phyloP scores from a whole-genome alignment of 2,329 filamentous ascomycete genomes.

The Trichoderma sp. region DNA sequence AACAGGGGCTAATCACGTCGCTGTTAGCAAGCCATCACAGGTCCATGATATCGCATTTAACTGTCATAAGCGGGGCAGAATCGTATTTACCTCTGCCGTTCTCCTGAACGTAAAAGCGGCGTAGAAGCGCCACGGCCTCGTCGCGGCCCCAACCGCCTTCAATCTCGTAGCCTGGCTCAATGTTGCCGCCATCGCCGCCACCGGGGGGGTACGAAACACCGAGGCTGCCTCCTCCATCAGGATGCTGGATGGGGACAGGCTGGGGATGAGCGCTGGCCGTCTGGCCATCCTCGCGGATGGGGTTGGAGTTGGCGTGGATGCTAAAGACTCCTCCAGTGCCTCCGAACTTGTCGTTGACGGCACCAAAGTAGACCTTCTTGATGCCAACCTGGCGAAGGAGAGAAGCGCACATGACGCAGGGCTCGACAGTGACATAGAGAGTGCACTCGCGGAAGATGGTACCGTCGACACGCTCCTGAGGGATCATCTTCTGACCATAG shows the following conservation, averaged over 20 bases:
- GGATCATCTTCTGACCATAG: constrained; percentile 62
- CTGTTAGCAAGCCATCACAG: constrained; percentile 30
- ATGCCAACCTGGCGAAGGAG: constrained; percentile 86
- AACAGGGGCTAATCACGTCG: constrained; percentile 46
- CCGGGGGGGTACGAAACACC: constrained; percentile 44
- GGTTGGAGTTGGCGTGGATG: constrained; percentile 68
- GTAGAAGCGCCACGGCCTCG: constrained; percentile 87
- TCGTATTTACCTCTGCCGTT: constrained; percentile 76
- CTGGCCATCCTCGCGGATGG: constrained; percentile 42
- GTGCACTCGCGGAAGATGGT: constrained; percentile 70
- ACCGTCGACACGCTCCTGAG: constrained; percentile 61
- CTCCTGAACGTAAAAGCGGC: constrained; percentile 96
- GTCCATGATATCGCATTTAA: background rate
- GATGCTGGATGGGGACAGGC: constrained; percentile 42
- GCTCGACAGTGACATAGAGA: constrained; percentile 96
- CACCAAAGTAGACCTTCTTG: constrained; percentile 90
- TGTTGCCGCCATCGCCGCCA: constrained; percentile 62
- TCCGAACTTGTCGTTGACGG: constrained; percentile 94
- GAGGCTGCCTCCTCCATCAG: constrained; percentile 43
- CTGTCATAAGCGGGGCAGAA: background rate
- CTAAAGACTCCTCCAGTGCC: constrained; percentile 92
- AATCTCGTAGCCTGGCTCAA: constrained; percentile 79
- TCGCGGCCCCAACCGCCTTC: constrained; percentile 87
- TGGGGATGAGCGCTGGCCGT: constrained; percentile 47
- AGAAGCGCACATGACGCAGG: constrained; percentile 98